Evolutionary conservation across 1,139 yeast species (phyloP).

Genomic region (Spathaspora jeffriesii): DNA sequence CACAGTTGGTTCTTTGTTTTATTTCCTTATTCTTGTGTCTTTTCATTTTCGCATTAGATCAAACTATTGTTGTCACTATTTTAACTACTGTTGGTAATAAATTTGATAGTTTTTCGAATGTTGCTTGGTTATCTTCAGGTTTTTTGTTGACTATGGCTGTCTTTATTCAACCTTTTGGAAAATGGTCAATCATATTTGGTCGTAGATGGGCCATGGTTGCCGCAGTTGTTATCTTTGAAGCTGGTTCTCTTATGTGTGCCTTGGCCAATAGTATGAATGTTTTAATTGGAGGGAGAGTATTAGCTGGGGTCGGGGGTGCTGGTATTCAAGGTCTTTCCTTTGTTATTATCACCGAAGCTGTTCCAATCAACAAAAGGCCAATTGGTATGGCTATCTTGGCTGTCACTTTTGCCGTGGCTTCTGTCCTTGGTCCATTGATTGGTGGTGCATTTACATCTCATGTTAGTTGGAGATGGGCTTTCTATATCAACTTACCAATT

Average conservation of each 20-base stretch:
- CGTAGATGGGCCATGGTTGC: conserved; percentile 38
- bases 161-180: conserved; percentile 39
- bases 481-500: conserved; percentile 53
- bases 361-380: conserved; percentile 29
- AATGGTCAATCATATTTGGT: conserved; percentile 47
- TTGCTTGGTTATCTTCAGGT: conserved; percentile 65
- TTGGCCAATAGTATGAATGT: conserved; percentile 32
- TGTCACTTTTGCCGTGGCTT: conserved; percentile 37
- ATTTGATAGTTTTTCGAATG: conserved; percentile 47
- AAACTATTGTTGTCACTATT: conserved; percentile 39
- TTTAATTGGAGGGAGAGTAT: conserved; percentile 39
- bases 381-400: conserved; percentile 45
- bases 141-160: conserved; percentile 47
- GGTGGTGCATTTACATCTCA: conserved; percentile 50
- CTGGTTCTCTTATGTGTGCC: conserved; percentile 42
- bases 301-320: conserved; percentile 36
- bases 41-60: conserved; percentile 41
- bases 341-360: conserved; percentile 29
- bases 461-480: conserved; percentile 73
- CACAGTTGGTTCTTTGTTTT: conserved; percentile 25
- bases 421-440: conserved; percentile 56
- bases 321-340: conserved; percentile 29
- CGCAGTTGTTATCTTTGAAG: conserved; percentile 34
- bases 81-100: conserved; percentile 38
- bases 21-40: conserved; percentile 28